Evolutionary conservation across 2,329 filamentous ascomycete genomes (phyloP), one percentile per base, ranked within the genome.

Genomic region (Beauveria scarabaeidicola): DNA sequence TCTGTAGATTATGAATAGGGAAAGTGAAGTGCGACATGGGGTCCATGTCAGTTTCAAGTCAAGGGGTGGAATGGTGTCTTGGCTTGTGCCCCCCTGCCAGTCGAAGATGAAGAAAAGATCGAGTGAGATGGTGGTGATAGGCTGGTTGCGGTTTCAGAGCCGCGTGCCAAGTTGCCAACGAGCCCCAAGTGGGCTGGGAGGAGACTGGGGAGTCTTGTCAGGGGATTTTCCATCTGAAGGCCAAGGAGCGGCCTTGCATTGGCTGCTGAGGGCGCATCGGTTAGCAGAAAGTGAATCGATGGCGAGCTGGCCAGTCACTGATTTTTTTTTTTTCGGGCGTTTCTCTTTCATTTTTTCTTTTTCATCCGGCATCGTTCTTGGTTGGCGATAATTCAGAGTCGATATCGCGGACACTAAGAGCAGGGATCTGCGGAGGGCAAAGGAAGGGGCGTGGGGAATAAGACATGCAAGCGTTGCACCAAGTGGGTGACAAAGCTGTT

Each of bases 101-200:
- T 15, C 23, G 25, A 36, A 23, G 44, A 41, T 38, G 13, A 47
- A 32, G 51, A 56, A 48, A 40, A 19, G 44, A 32, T n/a, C 9
- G 11, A 32, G 11, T 23, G 36, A 21, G 23, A 51, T 21, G 25
- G n/a, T 50, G 44, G 32, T 46, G 32, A 59, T 46, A 48, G 50
- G 57, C 29, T 54, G 50, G 23, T 10, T 50, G 21, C 13, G 43
- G 57, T 59, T 59, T 59, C 57, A 59, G 50, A 59, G 57, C 23
- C 57, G 53, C 50, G 29, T 47, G 56, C 32, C 32, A 23, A 23
- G 23, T 23, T 23, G n/a, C 43, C 53, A 58, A n/a, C n/a, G 2
- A 17, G 36, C 27, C 25, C 55, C 36, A 58, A 58, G 46, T 58
- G 46, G 55, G 55, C 23, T 57, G 5, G 25, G 27, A 25, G 32